Base-by-base conservation (phyloP, 2,329 filamentous ascomycete genomes). In the Hysterium pulicare region DNA sequence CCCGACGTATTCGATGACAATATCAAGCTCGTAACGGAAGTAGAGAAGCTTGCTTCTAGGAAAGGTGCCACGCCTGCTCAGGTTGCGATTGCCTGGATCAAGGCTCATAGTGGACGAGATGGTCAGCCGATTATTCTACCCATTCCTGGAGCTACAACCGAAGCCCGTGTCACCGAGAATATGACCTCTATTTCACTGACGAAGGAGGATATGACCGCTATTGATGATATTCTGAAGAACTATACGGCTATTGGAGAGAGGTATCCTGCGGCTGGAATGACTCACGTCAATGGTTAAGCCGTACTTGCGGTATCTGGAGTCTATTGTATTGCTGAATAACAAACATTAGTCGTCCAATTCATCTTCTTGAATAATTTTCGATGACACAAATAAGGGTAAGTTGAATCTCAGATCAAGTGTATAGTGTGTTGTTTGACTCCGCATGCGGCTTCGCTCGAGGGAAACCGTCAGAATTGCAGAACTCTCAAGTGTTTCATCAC, bases 51-150 rank as follows among this genome's bases (percentile, higher is more conserved):
- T 24, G 84, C 85, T 1, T 61, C 69, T 52, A 70, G 71, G 51
- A 87, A 86, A 47, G 67, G 62, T 1, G 77, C 73, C 56, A 84
- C 80, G 0, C 59, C 78, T 3, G 74, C 75, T 1, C 84, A 89
- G 66, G 69, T 88, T 21, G 84, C 83, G 11, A 70, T 89, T 41
- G 76, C 73, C 38, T 90, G 84, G 83, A 65, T 81, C 2, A 53
- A 72, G 33, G 64, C 72, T 1, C 66, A 81, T 31, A 75, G 71
- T 32, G 67, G 65, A 39, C 70, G 68, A 26, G 71, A 75, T 5
- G 79, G 76, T 30, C 73, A 78, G 72, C 77, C 77, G 17, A 62
- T 57, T 22, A 77, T 86, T 47, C 77, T 87, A 38, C 82, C 83
- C 5, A 85, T 87, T 46, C 84, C 83, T 0, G 83, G 83, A 2